Evolutionary conservation across 345 rosid species (phyloP), one percentile per base, ranked within the genome.

Genomic region (Gossypium ekmanianum): DNA sequence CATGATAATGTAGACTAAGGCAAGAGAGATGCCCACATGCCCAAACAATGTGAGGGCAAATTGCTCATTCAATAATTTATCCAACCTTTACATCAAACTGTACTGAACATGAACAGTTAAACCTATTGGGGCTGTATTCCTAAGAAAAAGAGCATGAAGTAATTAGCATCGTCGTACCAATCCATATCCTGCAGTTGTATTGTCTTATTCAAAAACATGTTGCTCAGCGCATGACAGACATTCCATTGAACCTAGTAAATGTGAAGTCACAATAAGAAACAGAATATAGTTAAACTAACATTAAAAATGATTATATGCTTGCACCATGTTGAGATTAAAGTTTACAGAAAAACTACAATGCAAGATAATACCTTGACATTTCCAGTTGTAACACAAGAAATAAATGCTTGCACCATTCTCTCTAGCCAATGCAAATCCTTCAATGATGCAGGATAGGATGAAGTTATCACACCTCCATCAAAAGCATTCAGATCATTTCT

Each of bases 231-330:
- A 68, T 92, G 92, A 79, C 98, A 92, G 68, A 89, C 98, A 86
- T 94, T 94, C 98, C 98, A 94, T 58, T 94, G 98, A 68, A 94
- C 98, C 98, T 94, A 90, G 83, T 73, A 78, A 76, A 76, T 65
- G 54, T 9, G 74, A 55, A 75, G 55, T 57, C 68, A 78, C 8
- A 61, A 22, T 76, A 75, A 70, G 70, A 66, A n/a, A 71, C 41
- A 56, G 61, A 73, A 18, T 27, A 75, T 54, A 57, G 51, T 12
- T 70, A 45, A 69, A 73, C 41, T 57, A 5, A 51, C 24, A 48
- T 52, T 29, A 48, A 14, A 26, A 68, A 45, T 5, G 24, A 41
- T 29, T 11, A 50, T 34, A 62, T 12, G 47, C 58, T 26, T 16
- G 12, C 45, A 73, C 26, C 54, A 16, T 22, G 0, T 44, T 63